Conservation (phyloP, 2,329 filamentous ascomycete species). For the Cytospora piceicola region DNA sequence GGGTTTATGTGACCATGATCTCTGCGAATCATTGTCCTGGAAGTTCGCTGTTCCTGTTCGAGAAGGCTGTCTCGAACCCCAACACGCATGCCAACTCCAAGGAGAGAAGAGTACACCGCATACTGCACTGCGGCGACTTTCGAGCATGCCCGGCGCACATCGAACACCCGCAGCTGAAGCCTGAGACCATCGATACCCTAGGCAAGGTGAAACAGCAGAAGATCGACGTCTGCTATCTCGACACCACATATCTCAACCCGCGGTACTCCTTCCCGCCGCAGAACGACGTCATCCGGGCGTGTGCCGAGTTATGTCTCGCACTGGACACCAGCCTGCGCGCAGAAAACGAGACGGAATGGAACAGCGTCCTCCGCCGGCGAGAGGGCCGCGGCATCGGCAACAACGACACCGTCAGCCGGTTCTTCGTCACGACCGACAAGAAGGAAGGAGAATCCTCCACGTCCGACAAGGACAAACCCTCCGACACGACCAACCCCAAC, state of each 20-base stretch:
- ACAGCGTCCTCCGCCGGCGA: slow-evolving; percentile 45
- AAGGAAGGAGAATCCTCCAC: slow-evolving; percentile 26
- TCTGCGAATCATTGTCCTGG: slow-evolving; percentile 96
- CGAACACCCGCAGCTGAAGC: slow-evolving; percentile 77
- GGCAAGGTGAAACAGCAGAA: slow-evolving; percentile 79
- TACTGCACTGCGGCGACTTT: slow-evolving; percentile 96
- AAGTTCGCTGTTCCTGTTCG: slow-evolving; percentile 90
- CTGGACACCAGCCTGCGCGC: slow-evolving; percentile 42
- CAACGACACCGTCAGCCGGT: slow-evolving; percentile 55
- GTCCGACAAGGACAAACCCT: slow-evolving; percentile 29
- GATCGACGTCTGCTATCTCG: slow-evolving; percentile 94
- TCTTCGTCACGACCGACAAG: slow-evolving; percentile 46
- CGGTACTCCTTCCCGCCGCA: slow-evolving; percentile 94
- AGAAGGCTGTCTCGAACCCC: slow-evolving; percentile 65
- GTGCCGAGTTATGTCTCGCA: slow-evolving; percentile 79
- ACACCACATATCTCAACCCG: slow-evolving; percentile 95
- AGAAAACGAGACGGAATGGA: slow-evolving; percentile 51
- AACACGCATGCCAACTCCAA: slow-evolving; percentile 17
- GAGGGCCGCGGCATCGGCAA: slow-evolving; percentile 40
- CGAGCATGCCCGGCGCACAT: slow-evolving; percentile 86
- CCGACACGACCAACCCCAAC: slow-evolving; percentile 36
- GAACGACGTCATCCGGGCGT: slow-evolving; percentile 82
- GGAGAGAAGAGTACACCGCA: slow-evolving; percentile 71
- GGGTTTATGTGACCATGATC: slow-evolving; percentile 90
- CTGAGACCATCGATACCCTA: slow-evolving; percentile 71